phyloP scores from a whole-genome alignment of 805 yeast genomes.

The Lipomyces kockii region DNA sequence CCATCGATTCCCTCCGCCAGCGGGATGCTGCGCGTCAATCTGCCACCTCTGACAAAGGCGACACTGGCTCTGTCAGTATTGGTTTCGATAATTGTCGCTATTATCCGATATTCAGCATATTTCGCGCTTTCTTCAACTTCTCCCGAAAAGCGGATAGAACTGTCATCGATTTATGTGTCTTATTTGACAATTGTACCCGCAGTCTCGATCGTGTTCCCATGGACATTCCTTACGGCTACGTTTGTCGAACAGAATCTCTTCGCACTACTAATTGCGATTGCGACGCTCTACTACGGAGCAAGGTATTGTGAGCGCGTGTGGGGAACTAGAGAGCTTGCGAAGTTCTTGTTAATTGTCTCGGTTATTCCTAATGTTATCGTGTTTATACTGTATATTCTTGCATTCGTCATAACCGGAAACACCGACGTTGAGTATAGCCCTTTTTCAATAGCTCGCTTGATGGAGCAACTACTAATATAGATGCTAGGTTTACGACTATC shows the following conservation, averaged over 20 bases:
- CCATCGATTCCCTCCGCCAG: not conserved
- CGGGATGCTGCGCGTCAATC: slow-evolving; percentile 27
- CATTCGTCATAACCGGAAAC: slow-evolving; percentile 25
- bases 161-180: slow-evolving; percentile 56
- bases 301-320: slow-evolving; percentile 68
- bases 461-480: slow-evolving; percentile 13
- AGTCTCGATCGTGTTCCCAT: slow-evolving; percentile 43
- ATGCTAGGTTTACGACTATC: slow-evolving; percentile 51
- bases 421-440: slow-evolving; percentile 35
- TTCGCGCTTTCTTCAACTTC: slow-evolving; percentile 34
- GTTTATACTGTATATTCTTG: slow-evolving; percentile 40
- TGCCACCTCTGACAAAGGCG: slow-evolving; percentile 47
- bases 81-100: slow-evolving; percentile 41
- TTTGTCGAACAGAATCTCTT: slow-evolving; percentile 34
- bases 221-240: slow-evolving; percentile 36
- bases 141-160: slow-evolving; percentile 46
- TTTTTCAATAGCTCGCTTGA: slow-evolving; percentile 8
- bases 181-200: slow-evolving; percentile 57
- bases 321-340: slow-evolving; percentile 59
- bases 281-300: slow-evolving; percentile 58
- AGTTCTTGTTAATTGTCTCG: slow-evolving; percentile 52
- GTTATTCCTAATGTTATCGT: slow-evolving; percentile 48
- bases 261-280: slow-evolving; percentile 46
- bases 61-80: slow-evolving; percentile 38
- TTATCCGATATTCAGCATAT: slow-evolving; percentile 46